phyloP scores from a whole-genome alignment of 2,329 filamentous ascomycete species.

The Aspergillus bombycis region DNA sequence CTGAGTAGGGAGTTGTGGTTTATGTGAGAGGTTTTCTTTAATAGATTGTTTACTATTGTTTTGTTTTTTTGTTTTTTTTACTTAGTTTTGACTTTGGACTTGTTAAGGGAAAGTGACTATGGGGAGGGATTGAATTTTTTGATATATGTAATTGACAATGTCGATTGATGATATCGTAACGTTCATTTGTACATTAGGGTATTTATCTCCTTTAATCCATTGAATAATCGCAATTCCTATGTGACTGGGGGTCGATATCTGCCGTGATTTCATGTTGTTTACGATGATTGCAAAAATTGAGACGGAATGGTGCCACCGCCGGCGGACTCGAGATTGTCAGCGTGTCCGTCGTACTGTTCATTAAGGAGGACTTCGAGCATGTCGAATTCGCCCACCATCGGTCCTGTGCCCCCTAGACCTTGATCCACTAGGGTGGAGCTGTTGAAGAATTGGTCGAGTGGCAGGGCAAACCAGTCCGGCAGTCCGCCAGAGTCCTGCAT shows the following conservation, averaged over 20 bases:
- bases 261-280: background rate
- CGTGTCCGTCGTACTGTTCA: constrained; percentile 42
- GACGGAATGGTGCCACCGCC: constrained; percentile 23
- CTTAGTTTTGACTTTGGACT: too few relatives aligned
- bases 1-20: too few relatives aligned
- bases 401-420: constrained; percentile 62
- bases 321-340: constrained; percentile 22
- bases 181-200: constrained; percentile 1
- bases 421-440: constrained; percentile 51
- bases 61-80: too few relatives aligned
- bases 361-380: constrained; percentile 53
- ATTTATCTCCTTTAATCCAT: background rate
- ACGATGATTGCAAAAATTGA: constrained; percentile 31
- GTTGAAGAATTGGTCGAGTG: constrained; percentile 62
- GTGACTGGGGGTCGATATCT: background rate
- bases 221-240: background rate
- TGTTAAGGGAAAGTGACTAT: too few relatives aligned
- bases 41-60: too few relatives aligned
- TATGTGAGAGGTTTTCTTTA: too few relatives aligned
- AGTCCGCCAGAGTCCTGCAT: constrained; percentile 33
- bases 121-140: too few relatives aligned
- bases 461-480: constrained; percentile 65
- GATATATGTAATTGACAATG: too few relatives aligned
- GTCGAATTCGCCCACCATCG: constrained; percentile 60
- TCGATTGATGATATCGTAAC: background rate